phyloP scores from a whole-genome alignment of 1,284 basidiomycete species.

The Xerocomus nothofagi region DNA sequence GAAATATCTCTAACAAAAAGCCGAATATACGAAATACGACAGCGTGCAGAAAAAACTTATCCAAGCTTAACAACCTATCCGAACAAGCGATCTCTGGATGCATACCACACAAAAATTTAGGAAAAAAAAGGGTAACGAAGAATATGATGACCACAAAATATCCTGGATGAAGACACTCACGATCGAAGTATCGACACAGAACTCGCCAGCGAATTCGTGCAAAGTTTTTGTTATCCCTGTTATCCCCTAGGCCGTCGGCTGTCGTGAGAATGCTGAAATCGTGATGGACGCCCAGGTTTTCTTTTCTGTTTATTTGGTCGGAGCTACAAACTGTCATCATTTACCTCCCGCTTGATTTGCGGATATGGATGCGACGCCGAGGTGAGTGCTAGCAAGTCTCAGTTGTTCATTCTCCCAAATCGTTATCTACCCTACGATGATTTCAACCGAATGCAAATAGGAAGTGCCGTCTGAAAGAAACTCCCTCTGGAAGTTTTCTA shows the following conservation, averaged over 20 bases:
- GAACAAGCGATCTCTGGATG: conserved; percentile 23
- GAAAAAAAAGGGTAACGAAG: conserved; percentile 18
- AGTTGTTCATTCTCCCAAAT: conserved; percentile 1
- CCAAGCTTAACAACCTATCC: conserved; percentile 34
- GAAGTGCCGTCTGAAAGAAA: conserved; percentile 65
- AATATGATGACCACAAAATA: conserved; percentile 5
- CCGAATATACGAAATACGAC: conserved; percentile 38
- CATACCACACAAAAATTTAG: conserved; percentile 10
- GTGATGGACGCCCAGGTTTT: conserved; percentile 24
- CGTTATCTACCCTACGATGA: conserved; percentile 41
- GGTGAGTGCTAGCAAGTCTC: conserved; percentile 29
- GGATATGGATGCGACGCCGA: neutral
- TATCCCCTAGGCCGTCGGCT: conserved; percentile 38
- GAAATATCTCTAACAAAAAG: conserved; percentile 35
- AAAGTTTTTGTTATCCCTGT: conserved; percentile 35
- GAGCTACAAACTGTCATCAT: conserved; percentile 24
- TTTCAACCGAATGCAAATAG: conserved; percentile 56
- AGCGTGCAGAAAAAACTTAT: conserved; percentile 33
- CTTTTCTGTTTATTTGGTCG: conserved; percentile 33
- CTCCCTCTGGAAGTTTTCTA: conserved; percentile 32
- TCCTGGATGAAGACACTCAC: conserved; percentile 26
- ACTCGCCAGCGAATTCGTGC: conserved; percentile 21
- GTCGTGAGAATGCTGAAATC: conserved; percentile 37
- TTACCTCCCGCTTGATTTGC: conserved; percentile 3
- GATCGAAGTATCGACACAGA: conserved; percentile 10